Percentiles rank a stretch among this genome's conserved stretches.
phyloP scores from a whole-genome alignment of 2,329 filamentous ascomycete species.

The Alternaria sp. region DNA sequence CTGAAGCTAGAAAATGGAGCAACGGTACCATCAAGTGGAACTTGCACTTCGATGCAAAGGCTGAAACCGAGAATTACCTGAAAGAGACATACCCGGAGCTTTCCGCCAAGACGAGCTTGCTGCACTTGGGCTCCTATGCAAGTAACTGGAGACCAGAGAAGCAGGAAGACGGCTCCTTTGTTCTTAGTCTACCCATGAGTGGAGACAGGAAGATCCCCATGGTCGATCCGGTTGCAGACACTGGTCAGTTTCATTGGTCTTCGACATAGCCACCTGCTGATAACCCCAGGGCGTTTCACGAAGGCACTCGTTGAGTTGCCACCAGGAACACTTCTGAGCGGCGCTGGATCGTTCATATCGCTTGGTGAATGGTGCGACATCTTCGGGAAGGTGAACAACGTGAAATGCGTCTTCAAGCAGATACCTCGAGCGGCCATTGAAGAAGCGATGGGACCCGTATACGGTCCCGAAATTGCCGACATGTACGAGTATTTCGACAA shows the following conservation, averaged over 20 bases:
- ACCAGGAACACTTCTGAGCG: slow-evolving; percentile 35
- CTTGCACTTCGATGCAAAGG: slow-evolving; percentile 54
- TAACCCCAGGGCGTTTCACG: slow-evolving; percentile 21
- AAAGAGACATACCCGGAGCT: slow-evolving; percentile 37
- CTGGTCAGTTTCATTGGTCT: slow-evolving; percentile 16
- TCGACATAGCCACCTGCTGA: neutral
- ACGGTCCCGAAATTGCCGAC: slow-evolving; percentile 40
- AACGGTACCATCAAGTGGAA: slow-evolving; percentile 42
- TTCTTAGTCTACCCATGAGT: slow-evolving; percentile 24
- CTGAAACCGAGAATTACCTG: slow-evolving; percentile 48
- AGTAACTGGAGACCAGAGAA: slow-evolving; percentile 34
- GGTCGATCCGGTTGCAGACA: slow-evolving; percentile 21
- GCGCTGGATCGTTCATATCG: slow-evolving; percentile 24
- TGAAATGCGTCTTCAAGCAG: slow-evolving; percentile 23
- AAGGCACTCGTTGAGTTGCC: slow-evolving; percentile 29
- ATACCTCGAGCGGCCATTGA: slow-evolving; percentile 23
- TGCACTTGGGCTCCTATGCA: slow-evolving; percentile 33
- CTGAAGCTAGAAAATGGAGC: slow-evolving; percentile 37
- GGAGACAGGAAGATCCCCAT: slow-evolving; percentile 28
- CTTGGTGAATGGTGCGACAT: slow-evolving; percentile 31
- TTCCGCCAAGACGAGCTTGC: slow-evolving; percentile 32
- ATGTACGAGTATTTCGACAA: slow-evolving; percentile 44
- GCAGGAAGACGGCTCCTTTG: slow-evolving; percentile 26
- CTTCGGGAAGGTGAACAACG: slow-evolving; percentile 30
- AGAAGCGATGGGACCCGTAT: slow-evolving; percentile 22